Evolutionary conservation across 805 yeast species (phyloP).

Genomic region (Saccharomyces kudriavzevii): DNA sequence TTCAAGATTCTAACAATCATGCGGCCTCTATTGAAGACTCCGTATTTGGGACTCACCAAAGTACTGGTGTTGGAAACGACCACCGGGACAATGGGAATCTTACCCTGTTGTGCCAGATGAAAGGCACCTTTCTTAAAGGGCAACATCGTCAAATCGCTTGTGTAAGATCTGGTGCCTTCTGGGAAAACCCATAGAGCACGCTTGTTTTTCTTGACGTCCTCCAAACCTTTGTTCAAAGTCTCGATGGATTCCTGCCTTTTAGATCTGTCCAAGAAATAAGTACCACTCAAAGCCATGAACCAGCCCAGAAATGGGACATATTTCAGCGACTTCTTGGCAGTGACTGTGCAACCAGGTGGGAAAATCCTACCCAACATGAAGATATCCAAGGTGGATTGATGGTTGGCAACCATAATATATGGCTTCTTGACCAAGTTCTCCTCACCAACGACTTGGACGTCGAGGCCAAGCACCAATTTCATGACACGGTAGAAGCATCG

Average conservation of each 20-base stretch:
- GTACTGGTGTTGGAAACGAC: constrained; percentile 81
- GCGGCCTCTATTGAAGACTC: constrained; percentile 68
- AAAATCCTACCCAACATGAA: constrained; percentile 73
- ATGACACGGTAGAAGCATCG: constrained; percentile 63
- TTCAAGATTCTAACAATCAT: constrained; percentile 72
- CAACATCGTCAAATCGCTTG: constrained; percentile 56
- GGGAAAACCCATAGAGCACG: constrained; percentile 88
- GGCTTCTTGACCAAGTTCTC: constrained; percentile 54
- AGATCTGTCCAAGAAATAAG: constrained; percentile 82
- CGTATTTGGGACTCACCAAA: constrained; percentile 51
- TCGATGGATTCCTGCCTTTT: constrained; percentile 66
- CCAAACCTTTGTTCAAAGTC: constrained; percentile 65
- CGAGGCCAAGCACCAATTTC: constrained; percentile 58
- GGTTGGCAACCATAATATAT: constrained; percentile 77
- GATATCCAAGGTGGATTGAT: constrained; percentile 85
- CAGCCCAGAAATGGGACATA: constrained; percentile 89
- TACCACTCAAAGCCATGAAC: constrained; percentile 89
- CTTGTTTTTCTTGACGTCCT: constrained; percentile 48
- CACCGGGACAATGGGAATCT: constrained; percentile 80
- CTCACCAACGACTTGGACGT: constrained; percentile 60
- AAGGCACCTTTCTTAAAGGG: constrained; percentile 97
- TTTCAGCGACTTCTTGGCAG: constrained; percentile 79
- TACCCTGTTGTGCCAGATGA: constrained; percentile 91
- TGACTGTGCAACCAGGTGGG: constrained; percentile 83
- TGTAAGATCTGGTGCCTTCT: constrained; percentile 91